Percentiles rank a stretch among this genome's conserved stretches.
Conservation (phyloP, 352 stramenopile genomes). For the Salisapilia sapeloensis region DNA sequence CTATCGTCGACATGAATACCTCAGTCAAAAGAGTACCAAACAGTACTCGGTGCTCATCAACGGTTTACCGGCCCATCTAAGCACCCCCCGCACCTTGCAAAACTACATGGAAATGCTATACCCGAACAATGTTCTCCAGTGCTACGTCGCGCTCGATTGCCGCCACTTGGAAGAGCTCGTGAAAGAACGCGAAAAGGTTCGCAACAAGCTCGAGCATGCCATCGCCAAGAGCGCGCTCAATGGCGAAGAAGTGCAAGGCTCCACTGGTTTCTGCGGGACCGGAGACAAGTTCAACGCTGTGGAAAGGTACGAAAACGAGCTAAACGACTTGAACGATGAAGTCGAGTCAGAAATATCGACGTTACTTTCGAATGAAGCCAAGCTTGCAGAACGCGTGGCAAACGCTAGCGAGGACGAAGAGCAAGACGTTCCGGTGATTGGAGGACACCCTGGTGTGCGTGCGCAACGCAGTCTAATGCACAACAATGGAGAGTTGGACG, state of each 20-base stretch:
- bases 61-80: conserved; percentile 47
- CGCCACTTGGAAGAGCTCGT: conserved; percentile 58
- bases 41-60: conserved; percentile 72
- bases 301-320: conserved; percentile 41
- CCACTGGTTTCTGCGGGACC: conserved; percentile 11
- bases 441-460: no score
- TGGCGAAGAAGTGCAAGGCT: conserved; percentile 31
- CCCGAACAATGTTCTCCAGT: conserved; percentile 38
- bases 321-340: conserved; percentile 50
- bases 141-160: conserved; percentile 66
- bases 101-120: conserved; percentile 69
- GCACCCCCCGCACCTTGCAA: conserved; percentile 51
- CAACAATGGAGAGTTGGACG: conserved; percentile 20
- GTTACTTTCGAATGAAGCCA: conserved; percentile 48
- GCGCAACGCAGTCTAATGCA: conserved; percentile 12
- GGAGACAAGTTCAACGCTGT: conserved; percentile 49
- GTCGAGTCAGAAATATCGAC: conserved; percentile 62
- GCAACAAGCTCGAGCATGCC: conserved; percentile 47
- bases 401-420: conserved; percentile 14
- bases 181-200: conserved; percentile 38
- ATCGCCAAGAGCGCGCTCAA: conserved; percentile 43
- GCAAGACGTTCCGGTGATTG: no score
- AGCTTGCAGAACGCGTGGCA: conserved; percentile 32
- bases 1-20: conserved; percentile 53
- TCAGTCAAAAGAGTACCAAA: conserved; percentile 33